Conservation (phyloP, 306 rosid species). For the Cicer arietinum region DNA sequence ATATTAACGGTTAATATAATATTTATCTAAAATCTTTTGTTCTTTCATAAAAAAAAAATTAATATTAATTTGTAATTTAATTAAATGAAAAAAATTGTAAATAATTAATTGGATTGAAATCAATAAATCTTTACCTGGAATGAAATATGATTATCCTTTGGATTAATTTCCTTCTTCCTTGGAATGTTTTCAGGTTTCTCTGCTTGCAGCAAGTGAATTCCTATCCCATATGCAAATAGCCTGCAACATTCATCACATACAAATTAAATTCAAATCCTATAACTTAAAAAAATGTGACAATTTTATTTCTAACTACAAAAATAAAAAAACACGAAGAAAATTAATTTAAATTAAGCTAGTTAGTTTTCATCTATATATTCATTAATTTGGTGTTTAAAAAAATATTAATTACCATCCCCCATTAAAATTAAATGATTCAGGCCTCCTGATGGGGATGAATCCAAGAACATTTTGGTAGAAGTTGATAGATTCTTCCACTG, state of each 20-base stretch:
- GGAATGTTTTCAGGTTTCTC: slow-evolving; percentile 59
- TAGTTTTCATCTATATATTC: too few relatives aligned
- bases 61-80: background rate
- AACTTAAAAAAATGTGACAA: background rate
- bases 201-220: slow-evolving; percentile 81
- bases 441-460: slow-evolving; percentile 81
- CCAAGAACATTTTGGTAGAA: slow-evolving; percentile 87
- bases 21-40: too few relatives aligned
- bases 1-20: too few relatives aligned
- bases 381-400: background rate
- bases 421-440: slow-evolving; percentile 82
- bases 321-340: background rate
- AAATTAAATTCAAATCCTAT: background rate
- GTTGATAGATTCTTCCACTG: slow-evolving; percentile 65
- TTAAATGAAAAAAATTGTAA: background rate
- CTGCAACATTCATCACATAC: slow-evolving; percentile 41
- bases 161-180: slow-evolving; percentile 74
- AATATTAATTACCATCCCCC: slow-evolving; percentile 75
- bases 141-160: slow-evolving; percentile 91
- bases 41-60: background rate
- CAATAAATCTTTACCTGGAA: slow-evolving; percentile 64
- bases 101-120: background rate
- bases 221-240: slow-evolving; percentile 88
- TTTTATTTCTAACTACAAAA: background rate
- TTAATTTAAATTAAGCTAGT: background rate